Base-by-base conservation (phyloP, 768 basidiomycete genomes). In the Hemileccinum rubropunctum region DNA sequence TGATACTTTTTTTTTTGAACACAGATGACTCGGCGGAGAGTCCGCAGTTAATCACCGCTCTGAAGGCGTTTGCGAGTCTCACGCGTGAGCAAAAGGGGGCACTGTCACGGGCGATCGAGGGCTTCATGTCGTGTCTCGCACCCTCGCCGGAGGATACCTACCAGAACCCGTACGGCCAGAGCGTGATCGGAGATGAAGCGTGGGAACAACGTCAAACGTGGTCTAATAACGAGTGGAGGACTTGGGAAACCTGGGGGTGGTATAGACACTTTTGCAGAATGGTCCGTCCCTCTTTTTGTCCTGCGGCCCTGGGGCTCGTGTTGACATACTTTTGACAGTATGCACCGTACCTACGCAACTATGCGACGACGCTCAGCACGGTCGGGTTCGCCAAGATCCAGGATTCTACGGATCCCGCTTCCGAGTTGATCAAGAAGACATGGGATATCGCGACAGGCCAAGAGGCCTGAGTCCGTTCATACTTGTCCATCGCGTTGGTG, bases 181-280 rank as follows among this genome's bases (percentile, higher is more conserved):
- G 71, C 20, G 80, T 91, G 33, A 78, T 93, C 26, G 75, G 76
- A 4, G 81, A 83, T 57, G 72, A 76, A 5, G 79, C 82, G 0
- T 93, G 91, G 91, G 75, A 81, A 30, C 79, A 79, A 37, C 84
- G 88, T 20, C 74, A 73, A 1, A 77, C 72, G 27, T 92, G 90
- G 90, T 75, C 74, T 18, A 76, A 80, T 33, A 80, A 82, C 23
- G 84, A 88, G 47, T 95, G 92, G 92, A 78, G 79, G 61, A 75
- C 79, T 1, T 93, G 90, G 91, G 84, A 89, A 70, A 88, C 85
- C 0, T 92, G 89, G 86, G 84, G 88, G 2, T 95, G 92, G 92
- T 94, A 88, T 58, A 75, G 88, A 52, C 90, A 95, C 58, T 94
- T 92, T 72, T 89, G 88, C 67, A 76, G 91, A 60, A 76, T 71